These are phyloP conservation scores for Aspergillus pseudoglaucus DNA, from an alignment of 2,329 filamentous ascomycete genomes.

Conservation along the genomic window DNA sequence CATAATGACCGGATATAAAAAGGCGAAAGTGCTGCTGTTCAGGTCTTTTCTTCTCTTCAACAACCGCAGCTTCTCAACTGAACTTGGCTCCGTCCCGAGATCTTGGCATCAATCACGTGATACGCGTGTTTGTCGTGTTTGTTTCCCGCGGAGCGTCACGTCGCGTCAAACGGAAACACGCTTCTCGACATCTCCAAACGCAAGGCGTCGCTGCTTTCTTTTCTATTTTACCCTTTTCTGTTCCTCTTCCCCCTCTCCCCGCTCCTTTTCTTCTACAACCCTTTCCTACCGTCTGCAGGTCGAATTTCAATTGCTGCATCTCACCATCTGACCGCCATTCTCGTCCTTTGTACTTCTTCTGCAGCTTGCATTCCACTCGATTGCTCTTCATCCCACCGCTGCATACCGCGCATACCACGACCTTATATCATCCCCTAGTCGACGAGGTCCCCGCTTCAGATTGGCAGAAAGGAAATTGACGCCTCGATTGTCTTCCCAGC, in stretches of 20 bases:
- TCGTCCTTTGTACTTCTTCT: conserved; percentile 5
- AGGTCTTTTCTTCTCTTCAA: no score
- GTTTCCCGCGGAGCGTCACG: conserved; percentile 23
- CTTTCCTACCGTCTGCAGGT: not conserved
- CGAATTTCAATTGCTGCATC: not conserved
- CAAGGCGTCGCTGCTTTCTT: conserved; percentile 23
- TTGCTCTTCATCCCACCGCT: not conserved
- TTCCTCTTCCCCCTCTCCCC: conserved; percentile 6
- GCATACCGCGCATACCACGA: conserved; percentile 12
- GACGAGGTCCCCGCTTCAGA: conserved; percentile 17
- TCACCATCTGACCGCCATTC: conserved; percentile 11
- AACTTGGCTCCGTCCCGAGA: conserved; percentile 4
- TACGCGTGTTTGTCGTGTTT: conserved; percentile 23
- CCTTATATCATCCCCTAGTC: conserved; percentile 25
- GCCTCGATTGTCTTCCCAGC: not conserved
- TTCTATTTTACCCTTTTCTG: conserved; percentile 6
- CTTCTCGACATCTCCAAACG: conserved; percentile 26
- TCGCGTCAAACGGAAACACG: conserved; percentile 30
- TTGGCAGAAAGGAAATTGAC: conserved; percentile 7
- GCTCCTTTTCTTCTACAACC: conserved; percentile 6
- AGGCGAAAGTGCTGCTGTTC: conserved; percentile 9
- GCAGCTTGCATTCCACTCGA: not conserved
- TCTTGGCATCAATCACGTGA: conserved; percentile 13
- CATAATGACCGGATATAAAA: conserved; percentile 43
- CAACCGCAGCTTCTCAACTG: conserved; percentile 7